Evolutionary conservation across 139 green algal genomes (phyloP).

Genomic region (Chlorella ohadii): DNA sequence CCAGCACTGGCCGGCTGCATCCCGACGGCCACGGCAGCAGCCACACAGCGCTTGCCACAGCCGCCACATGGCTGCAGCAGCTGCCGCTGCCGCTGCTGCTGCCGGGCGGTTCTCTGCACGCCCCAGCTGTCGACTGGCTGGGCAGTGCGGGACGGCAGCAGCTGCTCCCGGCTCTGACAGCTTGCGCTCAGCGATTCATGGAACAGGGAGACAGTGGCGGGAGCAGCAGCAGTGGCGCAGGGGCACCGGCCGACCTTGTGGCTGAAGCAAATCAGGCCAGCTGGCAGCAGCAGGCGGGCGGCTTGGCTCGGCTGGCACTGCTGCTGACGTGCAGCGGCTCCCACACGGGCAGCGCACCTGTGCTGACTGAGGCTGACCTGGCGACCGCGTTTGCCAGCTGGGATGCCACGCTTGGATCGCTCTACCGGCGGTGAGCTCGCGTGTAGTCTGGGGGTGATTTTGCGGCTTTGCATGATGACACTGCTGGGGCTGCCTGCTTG

Average conservation of each 20-base stretch:
- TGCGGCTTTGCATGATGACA: no score
- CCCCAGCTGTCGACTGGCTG: background rate
- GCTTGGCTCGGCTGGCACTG: conserved; percentile 1
- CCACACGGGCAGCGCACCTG: background rate
- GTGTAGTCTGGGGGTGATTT: no score
- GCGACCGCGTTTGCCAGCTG: background rate
- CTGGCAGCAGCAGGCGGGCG: conserved; percentile 4
- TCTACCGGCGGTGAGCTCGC: background rate
- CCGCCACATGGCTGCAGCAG: conserved; percentile 9
- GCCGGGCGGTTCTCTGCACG: background rate
- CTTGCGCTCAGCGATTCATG: background rate
- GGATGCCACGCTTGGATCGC: background rate
- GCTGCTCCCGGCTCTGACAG: background rate
- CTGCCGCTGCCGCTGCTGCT: conserved; percentile 21
- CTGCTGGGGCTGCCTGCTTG: no score
- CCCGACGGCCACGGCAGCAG: background rate
- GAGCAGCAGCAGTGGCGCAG: conserved; percentile 1
- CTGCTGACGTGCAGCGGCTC: background rate
- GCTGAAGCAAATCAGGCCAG: background rate
- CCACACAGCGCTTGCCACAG: background rate
- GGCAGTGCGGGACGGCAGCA: background rate
- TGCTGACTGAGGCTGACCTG: background rate
- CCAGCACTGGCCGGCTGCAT: background rate
- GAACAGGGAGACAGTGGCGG: background rate
- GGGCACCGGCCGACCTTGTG: background rate